Conservation (phyloP, 257 asterid species). For the Capsicum chinense region DNA sequence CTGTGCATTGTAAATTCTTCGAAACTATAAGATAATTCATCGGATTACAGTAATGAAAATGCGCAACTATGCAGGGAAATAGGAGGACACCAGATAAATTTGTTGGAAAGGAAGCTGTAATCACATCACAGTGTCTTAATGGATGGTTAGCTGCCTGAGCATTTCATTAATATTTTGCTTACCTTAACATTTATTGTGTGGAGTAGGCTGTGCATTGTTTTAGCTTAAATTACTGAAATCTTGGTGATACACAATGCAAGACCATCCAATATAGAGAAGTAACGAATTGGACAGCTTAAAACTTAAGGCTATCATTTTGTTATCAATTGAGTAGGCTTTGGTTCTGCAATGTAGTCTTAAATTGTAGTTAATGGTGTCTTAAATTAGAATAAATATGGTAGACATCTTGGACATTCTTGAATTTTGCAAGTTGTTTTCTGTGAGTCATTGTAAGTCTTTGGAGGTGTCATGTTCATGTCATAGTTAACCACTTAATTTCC, state of each 20-base stretch:
- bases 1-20: constrained; percentile 3
- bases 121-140: constrained; percentile 90
- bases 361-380: constrained; percentile 3
- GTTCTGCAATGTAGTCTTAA: background rate
- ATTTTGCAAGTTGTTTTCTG: background rate
- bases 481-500: background rate
- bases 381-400: background rate
- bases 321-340: background rate
- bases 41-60: constrained; percentile 19
- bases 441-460: constrained; percentile 6
- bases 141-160: constrained; percentile 81
- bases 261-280: background rate
- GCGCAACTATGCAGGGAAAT: constrained; percentile 73
- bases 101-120: constrained; percentile 96
- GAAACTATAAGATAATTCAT: background rate
- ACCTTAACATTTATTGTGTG: background rate
- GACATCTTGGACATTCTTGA: background rate
- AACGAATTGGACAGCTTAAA: constrained; percentile 18
- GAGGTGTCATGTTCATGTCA: background rate
- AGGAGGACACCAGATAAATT: constrained; percentile 95
- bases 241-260: background rate
- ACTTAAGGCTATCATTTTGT: background rate
- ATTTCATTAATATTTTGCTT: background rate
- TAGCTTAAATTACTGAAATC: constrained; percentile 18
- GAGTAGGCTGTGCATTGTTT: background rate